phyloP scores from a whole-genome alignment of 805 yeast species.

The Suhomyces tanzawaensis region DNA sequence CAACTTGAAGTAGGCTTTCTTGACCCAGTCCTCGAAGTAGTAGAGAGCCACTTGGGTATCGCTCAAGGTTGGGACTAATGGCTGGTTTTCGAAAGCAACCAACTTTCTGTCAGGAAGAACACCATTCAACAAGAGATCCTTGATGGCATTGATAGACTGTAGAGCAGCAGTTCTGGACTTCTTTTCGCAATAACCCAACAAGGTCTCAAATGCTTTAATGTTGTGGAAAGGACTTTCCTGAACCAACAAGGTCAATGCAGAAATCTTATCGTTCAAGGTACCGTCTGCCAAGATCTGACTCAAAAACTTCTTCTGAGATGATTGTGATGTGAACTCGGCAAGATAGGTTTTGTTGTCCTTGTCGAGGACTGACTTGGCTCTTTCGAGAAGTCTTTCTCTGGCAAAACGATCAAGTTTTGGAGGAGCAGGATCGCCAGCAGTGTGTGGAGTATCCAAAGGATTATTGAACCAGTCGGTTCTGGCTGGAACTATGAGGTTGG shows the following conservation, averaged over 20 bases:
- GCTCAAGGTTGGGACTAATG: conserved; percentile 43
- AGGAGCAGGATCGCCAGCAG: conserved; percentile 20
- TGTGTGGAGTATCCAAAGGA: too few relatives aligned
- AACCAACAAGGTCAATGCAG: conserved; percentile 86
- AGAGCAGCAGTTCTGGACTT: conserved; percentile 91
- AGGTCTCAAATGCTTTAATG: conserved; percentile 74
- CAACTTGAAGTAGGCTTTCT: conserved; percentile 70
- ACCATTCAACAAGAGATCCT: conserved; percentile 83
- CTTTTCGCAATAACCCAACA: conserved; percentile 77
- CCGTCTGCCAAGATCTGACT: conserved; percentile 86
- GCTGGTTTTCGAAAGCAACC: conserved; percentile 70
- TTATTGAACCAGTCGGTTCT: conserved; percentile 75
- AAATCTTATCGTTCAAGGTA: conserved; percentile 92
- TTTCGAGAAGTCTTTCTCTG: conserved; percentile 56
- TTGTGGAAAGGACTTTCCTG: conserved; percentile 96
- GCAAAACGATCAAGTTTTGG: conserved; percentile 51
- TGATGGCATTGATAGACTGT: conserved; percentile 84
- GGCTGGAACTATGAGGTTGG: conserved; percentile 57
- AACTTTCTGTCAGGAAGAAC: conserved; percentile 84
- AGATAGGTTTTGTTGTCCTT: conserved; percentile 69
- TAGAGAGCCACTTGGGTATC: conserved; percentile 62
- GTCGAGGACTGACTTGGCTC: conserved; percentile 65
- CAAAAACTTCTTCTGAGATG: conserved; percentile 83
- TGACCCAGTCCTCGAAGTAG: conserved; percentile 88
- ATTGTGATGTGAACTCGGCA: conserved; percentile 69